phyloP scores from a whole-genome alignment of 495 filamentous ascomycete genomes.

The Margaritispora aquatica region DNA sequence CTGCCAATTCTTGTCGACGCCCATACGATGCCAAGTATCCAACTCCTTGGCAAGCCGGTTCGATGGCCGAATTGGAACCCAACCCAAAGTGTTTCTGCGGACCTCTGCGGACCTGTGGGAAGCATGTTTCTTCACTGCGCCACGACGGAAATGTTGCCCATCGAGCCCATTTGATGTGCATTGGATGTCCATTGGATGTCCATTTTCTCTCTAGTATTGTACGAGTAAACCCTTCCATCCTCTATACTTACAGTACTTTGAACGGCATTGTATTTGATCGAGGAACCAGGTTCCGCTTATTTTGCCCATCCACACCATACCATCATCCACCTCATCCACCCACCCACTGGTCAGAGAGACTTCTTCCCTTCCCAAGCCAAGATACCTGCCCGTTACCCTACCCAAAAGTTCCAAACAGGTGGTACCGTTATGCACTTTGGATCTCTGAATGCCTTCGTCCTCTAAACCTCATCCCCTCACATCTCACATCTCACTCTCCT shows the following conservation, averaged over 20 bases:
- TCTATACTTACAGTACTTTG: no score
- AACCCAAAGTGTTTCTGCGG: neutral
- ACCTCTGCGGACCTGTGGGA: no score
- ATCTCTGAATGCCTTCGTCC: no score
- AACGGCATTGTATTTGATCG: no score
- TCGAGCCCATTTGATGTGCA: neutral
- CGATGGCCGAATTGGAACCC: neutral
- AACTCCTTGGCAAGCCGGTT: neutral
- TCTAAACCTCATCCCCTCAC: no score
- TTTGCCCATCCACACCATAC: no score
- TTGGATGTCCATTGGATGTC: neutral
- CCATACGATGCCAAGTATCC: neutral
- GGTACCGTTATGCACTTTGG: neutral
- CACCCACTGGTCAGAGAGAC: no score
- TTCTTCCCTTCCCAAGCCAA: no score
- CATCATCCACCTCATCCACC: no score
- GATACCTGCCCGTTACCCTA: no score
- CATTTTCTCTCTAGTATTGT: neutral
- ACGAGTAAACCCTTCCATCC: neutral
- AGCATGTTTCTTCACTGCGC: neutral
- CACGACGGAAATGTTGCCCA: neutral
- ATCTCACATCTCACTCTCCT: no score
- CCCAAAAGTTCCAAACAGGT: neutral
- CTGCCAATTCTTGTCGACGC: neutral
- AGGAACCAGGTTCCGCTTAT: no score